phyloP scores from a whole-genome alignment of 352 stramenopile genomes.

The Phytophthora syringae region DNA sequence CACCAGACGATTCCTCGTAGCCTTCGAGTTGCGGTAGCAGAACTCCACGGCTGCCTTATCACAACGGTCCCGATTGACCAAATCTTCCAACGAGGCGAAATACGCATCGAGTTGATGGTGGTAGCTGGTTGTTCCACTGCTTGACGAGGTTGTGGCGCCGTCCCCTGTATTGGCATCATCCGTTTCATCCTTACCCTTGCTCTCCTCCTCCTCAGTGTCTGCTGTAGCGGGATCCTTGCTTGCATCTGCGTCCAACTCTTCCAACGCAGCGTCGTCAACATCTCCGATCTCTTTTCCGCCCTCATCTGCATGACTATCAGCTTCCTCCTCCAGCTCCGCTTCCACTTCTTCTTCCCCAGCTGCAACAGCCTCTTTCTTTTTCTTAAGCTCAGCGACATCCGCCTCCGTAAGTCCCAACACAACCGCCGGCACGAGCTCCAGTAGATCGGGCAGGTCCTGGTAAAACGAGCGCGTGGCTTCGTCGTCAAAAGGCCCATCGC shows the following conservation, averaged over 20 bases:
- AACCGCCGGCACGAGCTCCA: slow-evolving; percentile 94
- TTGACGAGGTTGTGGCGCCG: slow-evolving; percentile 10
- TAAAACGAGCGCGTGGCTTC: slow-evolving; percentile 97
- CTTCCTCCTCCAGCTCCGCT: slow-evolving; percentile 43
- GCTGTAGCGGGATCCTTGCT: slow-evolving; percentile 5
- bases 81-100: slow-evolving; percentile 92
- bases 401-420: slow-evolving; percentile 92
- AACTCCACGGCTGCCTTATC: slow-evolving; percentile 97
- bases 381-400: slow-evolving; percentile 86
- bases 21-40: slow-evolving; percentile 96
- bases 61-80: slow-evolving; percentile 94
- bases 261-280: slow-evolving; percentile 12
- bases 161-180: slow-evolving; percentile 7
- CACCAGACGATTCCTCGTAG: slow-evolving; percentile 89
- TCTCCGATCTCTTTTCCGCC: slow-evolving; percentile 41
- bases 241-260: slow-evolving; percentile 28
- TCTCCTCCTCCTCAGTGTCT: slow-evolving; percentile 31
- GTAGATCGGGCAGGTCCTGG: slow-evolving; percentile 95
- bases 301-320: slow-evolving; percentile 43
- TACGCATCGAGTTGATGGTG: slow-evolving; percentile 95
- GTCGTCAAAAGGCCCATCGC: slow-evolving; percentile 94
- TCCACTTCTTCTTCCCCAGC: slow-evolving; percentile 53
- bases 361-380: slow-evolving; percentile 66
- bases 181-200: slow-evolving; percentile 22
- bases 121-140: slow-evolving; percentile 56